Base-by-base conservation (phyloP, 192 early-diverging fungal species). In the Radiomyces spectabilis region DNA sequence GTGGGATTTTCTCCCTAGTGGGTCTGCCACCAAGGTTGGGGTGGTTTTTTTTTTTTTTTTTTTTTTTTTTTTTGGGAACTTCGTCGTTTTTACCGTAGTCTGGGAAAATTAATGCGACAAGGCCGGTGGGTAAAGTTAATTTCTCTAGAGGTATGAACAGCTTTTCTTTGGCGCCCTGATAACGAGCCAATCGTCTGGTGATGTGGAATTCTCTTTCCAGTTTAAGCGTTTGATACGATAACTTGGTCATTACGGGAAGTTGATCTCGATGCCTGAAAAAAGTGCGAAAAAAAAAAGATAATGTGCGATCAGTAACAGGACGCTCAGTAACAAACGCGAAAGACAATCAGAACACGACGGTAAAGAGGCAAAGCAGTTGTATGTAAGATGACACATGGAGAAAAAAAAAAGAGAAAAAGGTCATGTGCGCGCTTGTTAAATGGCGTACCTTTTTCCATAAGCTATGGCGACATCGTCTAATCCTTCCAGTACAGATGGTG, bases 141-240 rank as follows among this genome's bases (percentile, higher is more conserved):
- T 51, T 57, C 21, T 64, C 61, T 21, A 64, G 21, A 13, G 61
- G 61, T 43, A 57, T 31, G 43, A 45, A 40, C 24, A 64, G 29
- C 0, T 50, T 5, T 27, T 21, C 8, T 8, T 22, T 29, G 4
- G 39, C 54, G 24, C 34, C 33, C 24, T 15, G 13, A 24, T 43
- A 48, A 30, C 34, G 38, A 42, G 51, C 55, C 18, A 64, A 32
- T 21, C 53, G 53, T 32, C 51, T 27, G 25, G 52, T 41, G 30
- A 47, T 64, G 39, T 64, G 61, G 37, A 35, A 64, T 39, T 64
- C 54, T 41, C 61, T 29, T 27, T 64, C 61, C 24, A 64, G 32
- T 22, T 47, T 21, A 18, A 64, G 54, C 2, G 46, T 22, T 43
- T 64, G 61, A n/a, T 53, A 31, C 12, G 61, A 57, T 33, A 64